Evolutionary conservation across 202 grass and related monocot genomes (phyloP), one percentile per base, ranked within the genome.

Genomic region (Eragrostis tef): DNA sequence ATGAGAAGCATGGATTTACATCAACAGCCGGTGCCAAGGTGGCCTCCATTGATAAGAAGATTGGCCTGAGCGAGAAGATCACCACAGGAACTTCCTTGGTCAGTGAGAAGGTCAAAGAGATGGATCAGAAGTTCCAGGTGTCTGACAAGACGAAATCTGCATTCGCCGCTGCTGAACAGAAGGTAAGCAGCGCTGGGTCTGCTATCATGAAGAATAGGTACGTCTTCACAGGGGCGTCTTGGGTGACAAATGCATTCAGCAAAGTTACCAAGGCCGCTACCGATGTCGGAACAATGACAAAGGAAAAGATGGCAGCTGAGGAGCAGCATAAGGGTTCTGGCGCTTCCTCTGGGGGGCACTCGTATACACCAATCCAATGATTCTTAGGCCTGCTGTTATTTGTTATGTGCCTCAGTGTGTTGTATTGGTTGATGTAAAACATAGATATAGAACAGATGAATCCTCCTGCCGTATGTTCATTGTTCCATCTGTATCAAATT

Each of bases 131-230:
- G 86, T 94, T 94, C 75, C 94, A 92, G 86, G 94, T 97, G 11
- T 89, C 89, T 0, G 84, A 85, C 73, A 94, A 89, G 85, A 94
- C 89, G 39, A 89, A 91, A 52, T 83, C 67, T 0, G 89, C 87
- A 0, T 72, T 89, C 0, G 65, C 89, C 9, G 80, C 89, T 20
- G 89, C 89, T 0, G 89, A 94, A 60, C 87, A 94, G 81, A 91
- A 79, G 29, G 85, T 85, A 47, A 89, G 84, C 81, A 91, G 25
- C 0, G 89, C 89, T 1, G 87, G 89, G 11, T 89, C 86, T 0
- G 92, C 89, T 41, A 92, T 92, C 64, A 92, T 91, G 92, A 94
- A 82, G 80, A 97, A 97, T 86, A 79, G 92, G 66, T 97, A 92
- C 0, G 92, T 94, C 22, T 97, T 94, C 65, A 94, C 94, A 0